Conservation (phyloP, 108 stramenopile genomes). For the Fragilaria crotonensis region DNA sequence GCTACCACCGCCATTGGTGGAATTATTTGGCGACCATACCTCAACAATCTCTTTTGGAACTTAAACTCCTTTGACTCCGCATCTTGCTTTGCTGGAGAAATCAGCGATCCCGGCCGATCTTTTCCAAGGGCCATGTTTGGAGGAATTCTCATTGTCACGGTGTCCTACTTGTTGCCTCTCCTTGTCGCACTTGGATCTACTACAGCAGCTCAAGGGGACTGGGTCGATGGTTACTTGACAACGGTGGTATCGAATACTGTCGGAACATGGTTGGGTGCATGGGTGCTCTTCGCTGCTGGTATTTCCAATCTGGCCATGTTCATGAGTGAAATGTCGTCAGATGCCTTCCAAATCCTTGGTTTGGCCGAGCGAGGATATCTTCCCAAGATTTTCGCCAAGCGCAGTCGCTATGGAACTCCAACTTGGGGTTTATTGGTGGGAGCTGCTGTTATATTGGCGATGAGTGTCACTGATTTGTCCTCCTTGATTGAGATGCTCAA, state of each 20-base stretch:
- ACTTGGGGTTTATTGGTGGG: slow-evolving; percentile 79
- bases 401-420: slow-evolving; percentile 83
- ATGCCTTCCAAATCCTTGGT: slow-evolving; percentile 89
- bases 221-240: slow-evolving; percentile 86
- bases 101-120: slow-evolving; percentile 57
- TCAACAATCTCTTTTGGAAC: slow-evolving; percentile 97
- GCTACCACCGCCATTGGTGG: slow-evolving; percentile 38
- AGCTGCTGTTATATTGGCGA: slow-evolving; percentile 61
- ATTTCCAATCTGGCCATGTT: slow-evolving; percentile 86
- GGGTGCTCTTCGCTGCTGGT: slow-evolving; percentile 88
- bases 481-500: slow-evolving; percentile 89
- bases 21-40: slow-evolving; percentile 79
- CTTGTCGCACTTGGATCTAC: slow-evolving; percentile 66
- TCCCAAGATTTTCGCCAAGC: slow-evolving; percentile 66
- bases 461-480: slow-evolving; percentile 60
- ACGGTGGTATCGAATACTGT: slow-evolving; percentile 64
- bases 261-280: slow-evolving; percentile 88
- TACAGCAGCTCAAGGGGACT: slow-evolving; percentile 48
- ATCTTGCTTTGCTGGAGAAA: slow-evolving; percentile 82
- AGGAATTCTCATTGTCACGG: slow-evolving; percentile 50
- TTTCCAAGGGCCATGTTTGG: slow-evolving; percentile 77
- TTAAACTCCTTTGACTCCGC: slow-evolving; percentile 87
- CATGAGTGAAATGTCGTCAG: slow-evolving; percentile 90
- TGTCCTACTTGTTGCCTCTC: slow-evolving; percentile 76
- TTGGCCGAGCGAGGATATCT: slow-evolving; percentile 88